Conservation (phyloP, 2,329 filamentous ascomycete species). For the Trichophyton mentagrophytes region DNA sequence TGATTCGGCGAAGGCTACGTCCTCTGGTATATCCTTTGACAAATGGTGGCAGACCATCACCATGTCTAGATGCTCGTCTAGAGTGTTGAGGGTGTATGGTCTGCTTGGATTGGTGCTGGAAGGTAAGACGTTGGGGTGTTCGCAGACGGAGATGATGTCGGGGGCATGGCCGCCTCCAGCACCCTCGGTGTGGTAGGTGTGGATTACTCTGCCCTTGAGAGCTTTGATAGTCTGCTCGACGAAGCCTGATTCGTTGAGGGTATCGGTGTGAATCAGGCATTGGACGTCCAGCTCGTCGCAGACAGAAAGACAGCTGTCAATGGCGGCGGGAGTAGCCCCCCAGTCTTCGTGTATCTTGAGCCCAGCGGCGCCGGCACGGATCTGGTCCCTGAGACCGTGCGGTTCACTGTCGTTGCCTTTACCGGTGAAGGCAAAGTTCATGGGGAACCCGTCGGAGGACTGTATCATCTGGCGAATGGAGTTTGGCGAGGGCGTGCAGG, state of each 20-base stretch:
- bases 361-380: slow-evolving; percentile 71
- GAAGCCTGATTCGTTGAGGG: slow-evolving; percentile 92
- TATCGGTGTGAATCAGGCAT: slow-evolving; percentile 90
- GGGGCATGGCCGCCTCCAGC: slow-evolving; percentile 90
- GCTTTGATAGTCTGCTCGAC: slow-evolving; percentile 82
- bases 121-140: slow-evolving; percentile 76
- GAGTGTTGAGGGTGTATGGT: slow-evolving; percentile 79
- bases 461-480: slow-evolving; percentile 85
- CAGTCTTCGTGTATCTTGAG: slow-evolving; percentile 95
- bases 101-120: slow-evolving; percentile 86
- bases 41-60: slow-evolving; percentile 96
- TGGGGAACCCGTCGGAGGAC: slow-evolving; percentile 63
- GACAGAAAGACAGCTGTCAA: slow-evolving; percentile 71
- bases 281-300: slow-evolving; percentile 90
- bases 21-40: slow-evolving; percentile 83
- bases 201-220: slow-evolving; percentile 76
- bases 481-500: slow-evolving; percentile 74
- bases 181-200: slow-evolving; percentile 94
- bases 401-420: slow-evolving; percentile 80
- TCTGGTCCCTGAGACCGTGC: slow-evolving; percentile 61
- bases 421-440: slow-evolving; percentile 83
- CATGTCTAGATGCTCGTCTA: slow-evolving; percentile 97
- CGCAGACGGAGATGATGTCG: slow-evolving; percentile 89
- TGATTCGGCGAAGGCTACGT: slow-evolving; percentile 87
- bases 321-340: slow-evolving; percentile 81